These are phyloP conservation scores for Gossypium bickii DNA, from an alignment of 345 rosid species.

Conservation along the genomic window DNA sequence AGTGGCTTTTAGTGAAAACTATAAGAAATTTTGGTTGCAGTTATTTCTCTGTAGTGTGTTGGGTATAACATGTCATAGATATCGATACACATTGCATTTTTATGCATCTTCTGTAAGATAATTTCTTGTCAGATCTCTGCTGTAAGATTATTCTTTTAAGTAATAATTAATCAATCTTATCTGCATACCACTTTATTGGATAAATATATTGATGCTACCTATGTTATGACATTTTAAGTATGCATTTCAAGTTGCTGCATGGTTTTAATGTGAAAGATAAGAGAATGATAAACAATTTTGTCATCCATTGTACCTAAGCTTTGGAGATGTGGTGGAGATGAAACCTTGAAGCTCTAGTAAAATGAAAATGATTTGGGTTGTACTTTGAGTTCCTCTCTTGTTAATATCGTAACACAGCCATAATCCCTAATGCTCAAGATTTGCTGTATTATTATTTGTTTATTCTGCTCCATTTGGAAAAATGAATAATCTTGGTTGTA, in stretches of 20 bases:
- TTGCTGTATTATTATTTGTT: background rate
- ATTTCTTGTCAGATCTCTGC: background rate
- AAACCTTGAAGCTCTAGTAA: background rate
- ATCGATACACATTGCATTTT: background rate
- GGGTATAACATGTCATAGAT: slow-evolving; percentile 1
- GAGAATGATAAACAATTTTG: no score
- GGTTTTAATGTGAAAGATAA: background rate
- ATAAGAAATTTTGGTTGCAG: background rate
- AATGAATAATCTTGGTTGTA: background rate
- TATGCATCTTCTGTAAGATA: background rate
- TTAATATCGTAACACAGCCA: background rate
- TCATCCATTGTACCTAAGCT: background rate
- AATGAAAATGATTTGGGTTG: background rate
- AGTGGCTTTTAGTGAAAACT: background rate
- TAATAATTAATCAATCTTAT: background rate
- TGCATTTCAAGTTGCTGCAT: background rate
- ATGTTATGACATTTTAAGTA: background rate
- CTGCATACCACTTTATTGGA: background rate
- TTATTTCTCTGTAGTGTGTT: background rate
- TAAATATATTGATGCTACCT: background rate
- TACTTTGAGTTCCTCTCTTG: background rate
- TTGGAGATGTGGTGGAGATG: background rate
- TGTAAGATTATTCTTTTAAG: background rate
- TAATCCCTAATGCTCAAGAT: background rate
- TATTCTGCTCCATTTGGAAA: background rate